Evolutionary conservation across 192 early-diverging fungal genomes (phyloP).

Genomic region (Coemansia biformis): DNA sequence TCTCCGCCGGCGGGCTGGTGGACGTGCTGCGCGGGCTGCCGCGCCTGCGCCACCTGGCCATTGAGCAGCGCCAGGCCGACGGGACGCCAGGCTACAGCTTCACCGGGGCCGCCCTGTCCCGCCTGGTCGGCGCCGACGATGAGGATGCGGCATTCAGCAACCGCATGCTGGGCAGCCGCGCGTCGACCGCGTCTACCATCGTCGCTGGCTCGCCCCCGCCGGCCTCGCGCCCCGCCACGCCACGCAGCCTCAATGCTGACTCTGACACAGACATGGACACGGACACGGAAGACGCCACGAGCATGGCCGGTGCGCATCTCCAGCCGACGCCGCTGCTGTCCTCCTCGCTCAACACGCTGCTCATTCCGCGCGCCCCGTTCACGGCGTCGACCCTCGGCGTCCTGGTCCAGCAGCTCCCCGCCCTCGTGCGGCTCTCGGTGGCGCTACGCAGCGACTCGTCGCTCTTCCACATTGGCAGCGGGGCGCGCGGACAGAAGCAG

Average conservation of each 20-base stretch:
- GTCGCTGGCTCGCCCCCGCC: not conserved
- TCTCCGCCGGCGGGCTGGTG: conserved; percentile 33
- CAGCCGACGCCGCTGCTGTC: conserved; percentile 1
- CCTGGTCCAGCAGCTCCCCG: conserved; percentile 31
- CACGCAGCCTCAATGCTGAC: too few species aligned
- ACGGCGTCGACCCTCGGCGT: conserved; percentile 27
- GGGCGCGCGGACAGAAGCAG: not conserved
- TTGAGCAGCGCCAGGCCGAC: conserved; percentile 41
- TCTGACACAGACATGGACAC: conserved; percentile 6
- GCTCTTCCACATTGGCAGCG: not conserved
- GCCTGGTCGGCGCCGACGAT: conserved; percentile 24
- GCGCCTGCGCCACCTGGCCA: conserved; percentile 32
- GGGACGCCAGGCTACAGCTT: conserved; percentile 42
- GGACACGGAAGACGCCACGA: conserved; percentile 1
- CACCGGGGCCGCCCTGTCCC: conserved; percentile 25
- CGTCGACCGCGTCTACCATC: conserved; percentile 8
- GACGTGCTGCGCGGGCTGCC: conserved; percentile 19
- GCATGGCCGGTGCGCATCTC: not conserved
- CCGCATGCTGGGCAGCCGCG: conserved; percentile 13
- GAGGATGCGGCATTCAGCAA: conserved; percentile 13
- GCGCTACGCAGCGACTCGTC: conserved; percentile 35
- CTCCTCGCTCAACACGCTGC: conserved; percentile 21
- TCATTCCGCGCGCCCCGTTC: conserved; percentile 31
- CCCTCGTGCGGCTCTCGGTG: conserved; percentile 19
- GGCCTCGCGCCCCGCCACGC: not conserved